These are phyloP conservation scores for Vigna trinervia DNA, from an alignment of 306 rosid species.

Conservation along the genomic window DNA sequence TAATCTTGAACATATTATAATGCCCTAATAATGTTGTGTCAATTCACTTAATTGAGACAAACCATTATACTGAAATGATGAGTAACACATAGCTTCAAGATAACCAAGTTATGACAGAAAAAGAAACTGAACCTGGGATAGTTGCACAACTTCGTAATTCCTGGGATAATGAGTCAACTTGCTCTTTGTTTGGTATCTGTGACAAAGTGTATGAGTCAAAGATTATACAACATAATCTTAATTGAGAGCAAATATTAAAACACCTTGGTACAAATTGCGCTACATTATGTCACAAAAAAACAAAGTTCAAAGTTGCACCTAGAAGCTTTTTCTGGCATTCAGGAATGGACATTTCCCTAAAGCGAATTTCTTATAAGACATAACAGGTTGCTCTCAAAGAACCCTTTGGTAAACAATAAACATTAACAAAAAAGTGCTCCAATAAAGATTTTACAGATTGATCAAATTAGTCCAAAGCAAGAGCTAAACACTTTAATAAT, in stretches of 20 bases:
- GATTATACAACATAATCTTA: constrained; percentile 28
- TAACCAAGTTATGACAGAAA: constrained; percentile 34
- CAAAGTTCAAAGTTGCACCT: constrained; percentile 40
- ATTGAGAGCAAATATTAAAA: constrained; percentile 11
- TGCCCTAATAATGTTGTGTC: background rate
- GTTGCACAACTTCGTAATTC: constrained; percentile 84
- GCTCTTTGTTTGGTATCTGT: constrained; percentile 92
- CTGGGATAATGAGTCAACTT: constrained; percentile 81
- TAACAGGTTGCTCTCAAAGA: constrained; percentile 41
- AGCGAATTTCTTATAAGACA: constrained; percentile 84
- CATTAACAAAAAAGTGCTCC: constrained; percentile 32
- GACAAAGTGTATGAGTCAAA: constrained; percentile 32
- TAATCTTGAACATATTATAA: constrained; percentile 17
- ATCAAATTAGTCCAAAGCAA: constrained; percentile 1
- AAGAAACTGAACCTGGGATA: constrained; percentile 75
- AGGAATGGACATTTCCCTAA: constrained; percentile 85
- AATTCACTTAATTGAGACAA: background rate
- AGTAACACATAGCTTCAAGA: constrained; percentile 33
- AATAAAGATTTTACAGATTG: constrained; percentile 28
- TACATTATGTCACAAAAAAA: constrained; percentile 3
- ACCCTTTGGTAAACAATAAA: constrained; percentile 33
- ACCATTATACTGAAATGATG: constrained; percentile 19
- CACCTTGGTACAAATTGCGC: constrained; percentile 12
- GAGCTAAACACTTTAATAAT: constrained; percentile 5
- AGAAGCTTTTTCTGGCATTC: constrained; percentile 91